These are phyloP conservation scores for Suillus plorans DNA, from an alignment of 768 basidiomycete genomes.

Conservation along the genomic window DNA sequence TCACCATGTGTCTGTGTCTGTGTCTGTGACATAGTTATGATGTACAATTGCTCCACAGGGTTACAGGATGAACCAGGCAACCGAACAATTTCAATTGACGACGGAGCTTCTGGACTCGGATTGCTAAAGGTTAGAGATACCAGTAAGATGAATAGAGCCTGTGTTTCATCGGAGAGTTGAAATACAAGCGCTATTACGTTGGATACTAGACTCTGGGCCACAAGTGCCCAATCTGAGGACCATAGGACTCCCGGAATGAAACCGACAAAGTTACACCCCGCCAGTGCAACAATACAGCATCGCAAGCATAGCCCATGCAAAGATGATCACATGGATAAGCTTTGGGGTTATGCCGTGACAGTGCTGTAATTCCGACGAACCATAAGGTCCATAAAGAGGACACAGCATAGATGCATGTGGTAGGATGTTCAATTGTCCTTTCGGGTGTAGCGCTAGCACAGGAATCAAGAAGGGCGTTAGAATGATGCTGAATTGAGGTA, in stretches of 20 bases:
- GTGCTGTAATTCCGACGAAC: slow-evolving; percentile 1
- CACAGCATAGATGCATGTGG: not conserved
- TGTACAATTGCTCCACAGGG: not conserved
- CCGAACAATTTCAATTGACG: not conserved
- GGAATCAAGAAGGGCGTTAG: not conserved
- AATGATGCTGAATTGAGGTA: not conserved
- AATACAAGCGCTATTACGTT: not conserved
- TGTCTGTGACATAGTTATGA: not conserved
- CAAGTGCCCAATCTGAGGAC: not conserved
- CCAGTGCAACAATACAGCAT: not conserved
- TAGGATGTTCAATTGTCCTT: not conserved
- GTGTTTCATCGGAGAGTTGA: not conserved
- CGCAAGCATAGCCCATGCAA: not conserved
- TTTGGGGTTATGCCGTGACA: not conserved
- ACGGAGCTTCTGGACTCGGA: not conserved
- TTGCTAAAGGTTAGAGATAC: not conserved
- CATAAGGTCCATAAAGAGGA: not conserved
- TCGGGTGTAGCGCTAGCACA: slow-evolving; percentile 4
- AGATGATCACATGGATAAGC: not conserved
- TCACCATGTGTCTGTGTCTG: not conserved
- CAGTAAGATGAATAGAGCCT: not conserved
- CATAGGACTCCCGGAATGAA: not conserved
- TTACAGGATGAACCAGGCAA: not conserved
- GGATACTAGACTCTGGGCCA: not conserved
- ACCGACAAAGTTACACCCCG: not conserved